Percentiles rank a stretch among this genome's conserved stretches.
phyloP scores from a whole-genome alignment of 257 asterid species.

The Solanum bulbocastanum region DNA sequence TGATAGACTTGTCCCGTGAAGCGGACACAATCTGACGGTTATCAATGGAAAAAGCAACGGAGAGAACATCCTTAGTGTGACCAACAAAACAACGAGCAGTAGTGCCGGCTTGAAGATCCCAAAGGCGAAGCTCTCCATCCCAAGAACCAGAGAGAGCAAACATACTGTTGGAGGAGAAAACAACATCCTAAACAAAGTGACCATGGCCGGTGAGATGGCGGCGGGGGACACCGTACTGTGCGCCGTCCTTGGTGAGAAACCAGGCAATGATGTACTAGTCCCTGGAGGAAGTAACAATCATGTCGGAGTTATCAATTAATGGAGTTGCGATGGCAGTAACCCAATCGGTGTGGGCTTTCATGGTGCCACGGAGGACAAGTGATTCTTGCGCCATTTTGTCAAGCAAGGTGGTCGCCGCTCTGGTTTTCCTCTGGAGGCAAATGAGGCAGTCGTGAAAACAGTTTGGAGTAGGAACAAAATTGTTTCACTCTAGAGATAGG shows the following conservation, averaged over 20 bases:
- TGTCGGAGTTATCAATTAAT: slow-evolving; percentile 55
- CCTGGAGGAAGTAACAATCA: slow-evolving; percentile 72
- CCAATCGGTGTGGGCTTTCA: slow-evolving; percentile 88
- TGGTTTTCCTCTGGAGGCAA: not conserved
- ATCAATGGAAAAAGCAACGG: slow-evolving; percentile 78
- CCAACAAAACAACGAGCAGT: slow-evolving; percentile 85
- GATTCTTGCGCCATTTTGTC: slow-evolving; percentile 43
- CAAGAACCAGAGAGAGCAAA: slow-evolving; percentile 89
- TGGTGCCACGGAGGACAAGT: slow-evolving; percentile 59
- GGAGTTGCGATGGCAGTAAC: slow-evolving; percentile 86
- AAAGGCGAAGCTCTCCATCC: slow-evolving; percentile 88
- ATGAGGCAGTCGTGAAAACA: too few species aligned
- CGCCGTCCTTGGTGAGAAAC: slow-evolving; percentile 47
- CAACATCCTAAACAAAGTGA: slow-evolving; percentile 80
- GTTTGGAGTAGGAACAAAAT: too few species aligned
- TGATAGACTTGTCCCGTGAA: slow-evolving; percentile 57
- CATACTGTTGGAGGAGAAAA: slow-evolving; percentile 81
- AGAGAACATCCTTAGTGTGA: slow-evolving; percentile 78
- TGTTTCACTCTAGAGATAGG: too few species aligned
- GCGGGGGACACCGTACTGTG: slow-evolving; percentile 52
- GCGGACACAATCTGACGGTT: slow-evolving; percentile 87
- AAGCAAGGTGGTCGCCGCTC: not conserved
- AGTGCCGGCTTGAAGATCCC: slow-evolving; percentile 73
- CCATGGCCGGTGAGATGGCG: slow-evolving; percentile 80
- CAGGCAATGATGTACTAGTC: slow-evolving; percentile 70